Percentiles rank a stretch among this genome's conserved stretches.
These are phyloP conservation scores for Cladosporium velox DNA, from an alignment of 2,329 filamentous ascomycete species.

Conservation along the genomic window DNA sequence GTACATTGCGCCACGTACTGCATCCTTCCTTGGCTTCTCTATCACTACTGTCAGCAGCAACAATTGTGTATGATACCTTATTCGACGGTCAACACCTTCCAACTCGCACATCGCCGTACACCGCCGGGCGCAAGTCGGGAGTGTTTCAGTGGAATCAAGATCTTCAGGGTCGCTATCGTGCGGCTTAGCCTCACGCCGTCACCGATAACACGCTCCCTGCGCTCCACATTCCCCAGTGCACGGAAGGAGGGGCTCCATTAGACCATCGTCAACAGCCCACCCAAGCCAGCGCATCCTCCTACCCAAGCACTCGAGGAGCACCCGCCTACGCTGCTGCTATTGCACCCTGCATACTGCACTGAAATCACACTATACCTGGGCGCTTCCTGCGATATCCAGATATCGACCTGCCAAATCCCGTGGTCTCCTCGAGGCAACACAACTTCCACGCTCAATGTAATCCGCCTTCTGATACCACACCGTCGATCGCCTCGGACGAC, in stretches of 20 bases:
- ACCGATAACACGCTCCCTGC: neutral
- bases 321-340: neutral
- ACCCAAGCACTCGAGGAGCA: neutral
- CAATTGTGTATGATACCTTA: neutral
- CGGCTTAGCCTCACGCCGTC: neutral
- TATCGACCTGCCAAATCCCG: neutral
- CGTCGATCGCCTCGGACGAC: constrained; percentile 2
- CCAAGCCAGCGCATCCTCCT: constrained; percentile 15
- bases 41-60: neutral
- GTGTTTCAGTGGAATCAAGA: neutral
- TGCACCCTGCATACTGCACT: neutral
- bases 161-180: constrained; percentile 2
- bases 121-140: neutral
- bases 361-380: neutral
- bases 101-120: constrained; percentile 1
- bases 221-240: constrained; percentile 15
- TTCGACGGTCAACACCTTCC: neutral
- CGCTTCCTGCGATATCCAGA: neutral
- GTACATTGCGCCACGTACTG: constrained; percentile 5
- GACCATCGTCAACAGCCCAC: constrained; percentile 17
- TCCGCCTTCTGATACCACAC: constrained; percentile 1
- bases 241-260: constrained; percentile 13
- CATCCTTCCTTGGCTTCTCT: neutral
- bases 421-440: neutral
- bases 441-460: constrained; percentile 7